phyloP scores from a whole-genome alignment of 2,329 filamentous ascomycete genomes.

The Fusarium pseudonygamai region DNA sequence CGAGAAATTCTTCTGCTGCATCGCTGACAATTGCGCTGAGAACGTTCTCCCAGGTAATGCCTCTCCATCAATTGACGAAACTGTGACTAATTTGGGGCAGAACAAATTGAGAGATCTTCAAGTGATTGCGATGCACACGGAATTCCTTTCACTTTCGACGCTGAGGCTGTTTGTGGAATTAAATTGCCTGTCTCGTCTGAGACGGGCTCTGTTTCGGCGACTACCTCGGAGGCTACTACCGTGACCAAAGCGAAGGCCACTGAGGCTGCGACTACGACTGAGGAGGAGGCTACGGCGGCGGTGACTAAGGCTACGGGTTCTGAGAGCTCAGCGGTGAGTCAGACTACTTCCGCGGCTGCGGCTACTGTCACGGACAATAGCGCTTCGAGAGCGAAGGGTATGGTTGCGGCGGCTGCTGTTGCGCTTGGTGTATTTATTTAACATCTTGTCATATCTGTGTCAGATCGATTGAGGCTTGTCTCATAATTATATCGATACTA shows the following conservation, averaged over 20 bases:
- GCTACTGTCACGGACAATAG: neutral
- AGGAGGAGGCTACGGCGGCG: accelerated
- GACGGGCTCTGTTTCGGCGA: neutral
- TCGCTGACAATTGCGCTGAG: neutral
- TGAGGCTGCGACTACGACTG: neutral
- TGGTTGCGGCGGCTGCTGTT: accelerated
- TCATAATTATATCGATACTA: accelerated
- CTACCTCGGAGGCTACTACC: neutral
- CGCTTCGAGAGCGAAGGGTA: neutral
- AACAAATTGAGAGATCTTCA: neutral
- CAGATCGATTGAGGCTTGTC: neutral
- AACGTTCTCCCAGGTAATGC: neutral
- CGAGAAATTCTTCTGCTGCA: constrained; percentile 6
- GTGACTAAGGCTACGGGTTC: neutral
- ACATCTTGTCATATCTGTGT: neutral
- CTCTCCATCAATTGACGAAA: neutral
- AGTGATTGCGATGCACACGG: neutral
- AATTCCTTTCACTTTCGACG: neutral
- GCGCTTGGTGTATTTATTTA: neutral
- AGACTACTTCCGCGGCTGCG: neutral
- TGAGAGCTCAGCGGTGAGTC: neutral
- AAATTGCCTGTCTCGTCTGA: neutral
- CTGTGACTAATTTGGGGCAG: neutral
- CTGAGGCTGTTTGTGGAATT: constrained; percentile 4
- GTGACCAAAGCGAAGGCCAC: neutral